These are phyloP conservation scores for Colletotrichum cereale DNA, from an alignment of 2,329 filamentous ascomycete species.

Conservation along the genomic window DNA sequence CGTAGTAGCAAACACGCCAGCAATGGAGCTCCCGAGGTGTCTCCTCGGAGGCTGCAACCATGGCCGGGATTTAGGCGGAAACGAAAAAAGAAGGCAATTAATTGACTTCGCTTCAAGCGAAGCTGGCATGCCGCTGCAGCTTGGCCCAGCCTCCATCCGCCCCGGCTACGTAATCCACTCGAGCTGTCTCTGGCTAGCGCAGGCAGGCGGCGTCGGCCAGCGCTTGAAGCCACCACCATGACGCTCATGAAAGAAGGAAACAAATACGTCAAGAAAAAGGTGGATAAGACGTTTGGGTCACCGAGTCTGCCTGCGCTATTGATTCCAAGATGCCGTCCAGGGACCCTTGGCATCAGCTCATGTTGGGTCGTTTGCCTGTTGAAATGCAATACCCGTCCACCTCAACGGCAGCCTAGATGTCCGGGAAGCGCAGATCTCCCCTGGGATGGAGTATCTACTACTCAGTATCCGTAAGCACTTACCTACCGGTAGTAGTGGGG, in stretches of 20 bases:
- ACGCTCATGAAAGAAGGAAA: background rate
- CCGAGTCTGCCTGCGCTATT: slow-evolving; percentile 16
- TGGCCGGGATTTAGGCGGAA: slow-evolving; percentile 4
- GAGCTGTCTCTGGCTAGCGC: slow-evolving; percentile 28
- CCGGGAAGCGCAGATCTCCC: slow-evolving; percentile 31
- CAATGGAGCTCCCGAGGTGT: background rate
- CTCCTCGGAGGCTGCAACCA: background rate
- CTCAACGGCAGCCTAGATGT: background rate
- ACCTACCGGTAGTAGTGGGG: no score
- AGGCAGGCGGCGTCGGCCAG: slow-evolving; percentile 4
- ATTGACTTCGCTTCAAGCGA: background rate
- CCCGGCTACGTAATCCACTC: background rate
- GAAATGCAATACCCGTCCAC: background rate
- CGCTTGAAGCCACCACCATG: slow-evolving; percentile 18
- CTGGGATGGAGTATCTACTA: slow-evolving; percentile 12
- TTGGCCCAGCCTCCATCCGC: slow-evolving; percentile 11
- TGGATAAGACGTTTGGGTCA: background rate
- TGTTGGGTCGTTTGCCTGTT: background rate
- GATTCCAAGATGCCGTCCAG: background rate
- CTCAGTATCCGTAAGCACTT: no score
- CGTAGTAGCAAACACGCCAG: background rate
- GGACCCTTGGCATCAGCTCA: slow-evolving; percentile 21
- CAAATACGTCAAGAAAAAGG: background rate
- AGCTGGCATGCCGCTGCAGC: slow-evolving; percentile 6
- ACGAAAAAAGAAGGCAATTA: background rate